A percentile compares a stretch with the other conserved stretches of the same genome.
Conservation (phyloP, 192 early-diverging fungal species). For the Gorgonomyces haynaldii region DNA sequence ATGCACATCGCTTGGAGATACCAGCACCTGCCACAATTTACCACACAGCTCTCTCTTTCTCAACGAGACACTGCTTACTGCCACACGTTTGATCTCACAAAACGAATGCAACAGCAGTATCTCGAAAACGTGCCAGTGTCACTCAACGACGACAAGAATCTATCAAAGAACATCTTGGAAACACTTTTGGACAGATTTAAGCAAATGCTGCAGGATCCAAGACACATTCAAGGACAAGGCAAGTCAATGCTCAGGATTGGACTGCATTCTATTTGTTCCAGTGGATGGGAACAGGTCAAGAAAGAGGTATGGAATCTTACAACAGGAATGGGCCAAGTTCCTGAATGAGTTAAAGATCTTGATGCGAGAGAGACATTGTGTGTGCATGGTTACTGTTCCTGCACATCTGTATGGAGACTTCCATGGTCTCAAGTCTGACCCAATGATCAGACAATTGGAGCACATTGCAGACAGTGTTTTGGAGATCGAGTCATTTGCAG, state of each 20-base stretch:
- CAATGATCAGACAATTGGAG: slow-evolving; percentile 54
- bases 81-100: slow-evolving; percentile 76
- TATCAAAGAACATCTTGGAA: too few species aligned
- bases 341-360: slow-evolving; percentile 62
- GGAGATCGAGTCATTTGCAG: slow-evolving; percentile 88
- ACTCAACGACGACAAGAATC: not conserved
- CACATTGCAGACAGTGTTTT: slow-evolving; percentile 78
- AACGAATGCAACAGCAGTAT: slow-evolving; percentile 46
- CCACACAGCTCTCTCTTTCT: slow-evolving; percentile 4
- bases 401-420: slow-evolving; percentile 56
- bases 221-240: too few species aligned
- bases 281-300: slow-evolving; percentile 47
- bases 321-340: slow-evolving; percentile 25
- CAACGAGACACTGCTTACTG: slow-evolving; percentile 51
- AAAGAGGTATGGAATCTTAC: not conserved
- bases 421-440: slow-evolving; percentile 12
- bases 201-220: too few species aligned
- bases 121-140: slow-evolving; percentile 33
- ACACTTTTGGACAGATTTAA: too few species aligned
- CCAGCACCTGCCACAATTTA: slow-evolving; percentile 63
- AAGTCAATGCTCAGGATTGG: slow-evolving; percentile 71
- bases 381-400: slow-evolving; percentile 71
- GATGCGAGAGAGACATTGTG: slow-evolving; percentile 64
- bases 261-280: slow-evolving; percentile 70
- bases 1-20: slow-evolving; percentile 96